Evolutionary conservation across 495 filamentous ascomycete genomes (phyloP), one percentile per base, ranked within the genome.

Genomic region (Apiosordaria backusii): DNA sequence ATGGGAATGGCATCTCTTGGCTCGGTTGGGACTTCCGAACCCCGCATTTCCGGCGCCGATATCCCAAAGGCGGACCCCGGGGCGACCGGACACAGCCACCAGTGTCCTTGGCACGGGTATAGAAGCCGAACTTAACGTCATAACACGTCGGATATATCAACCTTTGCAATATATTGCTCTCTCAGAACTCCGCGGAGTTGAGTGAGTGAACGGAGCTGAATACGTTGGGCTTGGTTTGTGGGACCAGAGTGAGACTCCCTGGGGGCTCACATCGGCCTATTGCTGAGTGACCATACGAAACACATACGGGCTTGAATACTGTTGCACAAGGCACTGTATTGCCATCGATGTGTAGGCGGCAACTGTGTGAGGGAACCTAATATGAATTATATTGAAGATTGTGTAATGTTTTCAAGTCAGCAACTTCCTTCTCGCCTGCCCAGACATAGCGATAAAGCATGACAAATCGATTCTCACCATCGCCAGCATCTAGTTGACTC

Each of bases 41-140:
- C 57, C 57, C 57, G 15, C 57, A 24, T 60, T 59, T 21, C 10
- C 52, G 52, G 52, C n/a, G 52, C 52, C 52, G 52, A 23, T 55
- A 23, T 55, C 52, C 0, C 2, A 6, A 60, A 35, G 57, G 57
- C 57, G 24, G 57, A 60, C n/a, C 35, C 57, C 22, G 57, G 57
- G 23, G 24, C 16, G 18, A 18, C 57, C 57, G 57, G 24, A 10
- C 24, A 26, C 57, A 60, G 57, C 24, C 57, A 18, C 24, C 26
- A 18, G 10, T 7, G 35, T 45, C 35, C 35, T 45, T 45, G 35
- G 35, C 35, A 45, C 35, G 35, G 35, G 35, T 45, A 13, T 45
- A 13, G 35, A 45, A 45, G 35, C 35, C 35, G 35, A 7, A 45
- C 35, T 45, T 13, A 45, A 45, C 35, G 35, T 45, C 35, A 45